Percentiles rank a stretch among this genome's conserved stretches.
These are phyloP conservation scores for Apodospora peruviana DNA, from an alignment of 495 filamentous ascomycete genomes.

Conservation along the genomic window DNA sequence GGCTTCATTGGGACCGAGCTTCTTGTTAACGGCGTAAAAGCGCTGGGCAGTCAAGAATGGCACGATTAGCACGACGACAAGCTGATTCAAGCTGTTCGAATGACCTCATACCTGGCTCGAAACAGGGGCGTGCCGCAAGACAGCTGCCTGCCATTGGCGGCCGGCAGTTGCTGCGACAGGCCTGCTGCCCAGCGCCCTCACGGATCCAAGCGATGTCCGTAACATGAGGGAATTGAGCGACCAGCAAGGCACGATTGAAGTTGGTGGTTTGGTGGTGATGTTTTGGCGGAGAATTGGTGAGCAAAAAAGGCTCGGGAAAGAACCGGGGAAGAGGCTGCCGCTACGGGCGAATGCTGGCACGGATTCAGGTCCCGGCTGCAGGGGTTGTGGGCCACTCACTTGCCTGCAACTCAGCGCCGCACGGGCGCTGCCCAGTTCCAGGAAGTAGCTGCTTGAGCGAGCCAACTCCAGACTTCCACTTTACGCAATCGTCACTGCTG, in stretches of 20 bases:
- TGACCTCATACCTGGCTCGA: slow-evolving; percentile 27
- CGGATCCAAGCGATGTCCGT: slow-evolving; percentile 58
- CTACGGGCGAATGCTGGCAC: slow-evolving; percentile 1
- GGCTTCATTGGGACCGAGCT: slow-evolving; percentile 41
- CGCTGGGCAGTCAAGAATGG: too few relatives aligned
- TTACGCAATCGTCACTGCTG: too few relatives aligned
- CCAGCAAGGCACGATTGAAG: slow-evolving; percentile 35
- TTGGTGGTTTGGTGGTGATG: slow-evolving; percentile 24
- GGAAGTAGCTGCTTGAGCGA: too few relatives aligned
- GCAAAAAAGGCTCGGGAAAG: slow-evolving; percentile 37
- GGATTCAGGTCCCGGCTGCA: neutral
- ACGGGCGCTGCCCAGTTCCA: too few relatives aligned
- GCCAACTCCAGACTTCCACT: too few relatives aligned
- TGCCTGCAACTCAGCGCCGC: too few relatives aligned
- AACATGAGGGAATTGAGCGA: slow-evolving; percentile 58
- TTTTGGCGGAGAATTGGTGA: slow-evolving; percentile 36
- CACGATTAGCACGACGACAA: too few relatives aligned
- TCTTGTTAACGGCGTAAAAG: slow-evolving; percentile 54
- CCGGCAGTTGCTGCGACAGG: slow-evolving; percentile 38
- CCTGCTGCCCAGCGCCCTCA: slow-evolving; percentile 48
- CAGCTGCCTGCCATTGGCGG: slow-evolving; percentile 53
- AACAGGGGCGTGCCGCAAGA: slow-evolving; percentile 22
- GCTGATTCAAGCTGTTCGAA: too few relatives aligned
- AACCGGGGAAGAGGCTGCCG: slow-evolving; percentile 18
- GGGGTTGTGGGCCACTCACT: too few relatives aligned